Evolutionary conservation across 768 basidiomycete genomes (phyloP), one percentile per base, ranked within the genome.

Genomic region (Termitomyces sp.): DNA sequence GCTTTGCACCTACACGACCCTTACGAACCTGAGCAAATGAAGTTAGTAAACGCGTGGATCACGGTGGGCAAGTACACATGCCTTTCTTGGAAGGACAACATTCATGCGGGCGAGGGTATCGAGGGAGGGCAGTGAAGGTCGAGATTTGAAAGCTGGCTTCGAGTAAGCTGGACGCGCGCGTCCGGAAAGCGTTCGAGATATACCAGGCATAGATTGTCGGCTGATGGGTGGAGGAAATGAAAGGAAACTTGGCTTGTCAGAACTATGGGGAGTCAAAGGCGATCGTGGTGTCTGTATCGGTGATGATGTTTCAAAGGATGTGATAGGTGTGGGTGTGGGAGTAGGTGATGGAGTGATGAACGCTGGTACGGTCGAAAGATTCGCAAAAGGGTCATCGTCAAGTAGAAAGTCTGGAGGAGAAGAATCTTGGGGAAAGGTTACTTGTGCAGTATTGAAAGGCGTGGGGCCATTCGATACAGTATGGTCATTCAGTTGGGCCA

Each of bases 371-470:
- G 67, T 50, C 35, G 76, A 70, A 13, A 86, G 72, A 56, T 84
- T 82, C 20, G 88, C 88, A 61, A 90, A 90, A 2, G 88, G 88
- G 61, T 90, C 88, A 49, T 85, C 83, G 61, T 89, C 88, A 23
- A 87, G 71, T 18, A 88, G 74, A 56, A 72, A 77, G n/a, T 65
- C 67, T 15, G 71, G 72, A 2, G 76, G 75, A 5, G 74, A 70
- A 12, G 74, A 75, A 59, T 59, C 43, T 62, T 50, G 53, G 15
- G 56, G 32, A 33, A 57, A 63, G 27, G 50, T 22, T 20, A 54
- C 55, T 13, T 66, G 66, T 42, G 72, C 56, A 22, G 63, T 60
- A 40, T 23, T 59, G 9, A 18, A 36, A 35, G 58, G 52, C 40
- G 53, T 36, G 42, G 55, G n/a, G 10, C 46, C 25, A 50, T 52